phyloP scores from a whole-genome alignment of 345 rosid genomes.

The Microcos paniculata region DNA sequence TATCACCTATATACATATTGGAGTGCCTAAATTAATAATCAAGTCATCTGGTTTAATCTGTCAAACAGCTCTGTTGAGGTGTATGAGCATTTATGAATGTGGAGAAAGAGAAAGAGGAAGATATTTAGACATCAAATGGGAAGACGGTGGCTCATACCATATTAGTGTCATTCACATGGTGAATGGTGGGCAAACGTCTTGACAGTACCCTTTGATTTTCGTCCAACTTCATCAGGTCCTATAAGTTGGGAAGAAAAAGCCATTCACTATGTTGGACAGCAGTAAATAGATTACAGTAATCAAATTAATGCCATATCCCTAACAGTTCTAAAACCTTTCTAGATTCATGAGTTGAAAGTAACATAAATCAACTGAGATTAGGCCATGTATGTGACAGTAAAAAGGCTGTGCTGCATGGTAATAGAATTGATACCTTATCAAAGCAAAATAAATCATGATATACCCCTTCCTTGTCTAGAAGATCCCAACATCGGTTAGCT shows the following conservation, averaged over 20 bases:
- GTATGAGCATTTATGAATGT: background rate
- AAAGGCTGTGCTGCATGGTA: background rate
- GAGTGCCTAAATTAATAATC: background rate
- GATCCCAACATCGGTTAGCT: slow-evolving; percentile 86
- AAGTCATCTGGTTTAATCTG: background rate
- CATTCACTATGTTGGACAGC: background rate
- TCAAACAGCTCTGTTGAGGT: background rate
- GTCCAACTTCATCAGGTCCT: slow-evolving; percentile 90
- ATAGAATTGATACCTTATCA: slow-evolving; percentile 55
- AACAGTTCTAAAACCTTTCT: slow-evolving; percentile 4
- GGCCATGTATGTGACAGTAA: background rate
- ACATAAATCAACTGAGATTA: background rate
- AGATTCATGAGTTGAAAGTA: slow-evolving; percentile 1
- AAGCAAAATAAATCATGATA: slow-evolving; percentile 63
- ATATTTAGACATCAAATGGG: background rate
- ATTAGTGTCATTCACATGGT: slow-evolving; percentile 69
- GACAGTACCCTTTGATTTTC: slow-evolving; percentile 69
- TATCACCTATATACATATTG: slow-evolving; percentile 57
- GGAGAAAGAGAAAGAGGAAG: background rate
- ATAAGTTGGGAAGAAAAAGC: slow-evolving; percentile 13
- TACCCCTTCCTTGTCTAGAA: slow-evolving; percentile 54
- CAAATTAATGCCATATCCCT: background rate
- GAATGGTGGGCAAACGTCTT: slow-evolving; percentile 68
- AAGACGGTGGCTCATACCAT: slow-evolving; percentile 49
- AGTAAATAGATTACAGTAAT: background rate